Conservation (phyloP, 495 filamentous ascomycete genomes). For the Penicillium pancosmium region DNA sequence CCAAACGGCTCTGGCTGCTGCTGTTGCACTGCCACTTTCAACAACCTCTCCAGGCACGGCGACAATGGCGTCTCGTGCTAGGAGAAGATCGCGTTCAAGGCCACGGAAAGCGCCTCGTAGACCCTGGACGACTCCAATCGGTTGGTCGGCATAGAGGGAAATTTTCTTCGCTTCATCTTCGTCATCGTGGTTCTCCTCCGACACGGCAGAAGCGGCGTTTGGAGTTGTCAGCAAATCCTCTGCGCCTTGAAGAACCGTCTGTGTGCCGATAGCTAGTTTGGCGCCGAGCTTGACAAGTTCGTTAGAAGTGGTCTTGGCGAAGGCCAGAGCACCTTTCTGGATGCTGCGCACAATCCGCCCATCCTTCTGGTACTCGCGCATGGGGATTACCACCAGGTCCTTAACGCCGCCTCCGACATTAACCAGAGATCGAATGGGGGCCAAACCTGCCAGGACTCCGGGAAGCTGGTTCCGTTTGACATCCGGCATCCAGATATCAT, state of each 20-base stretch:
- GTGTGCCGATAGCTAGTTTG: conserved; percentile 92
- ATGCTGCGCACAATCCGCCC: conserved; percentile 90
- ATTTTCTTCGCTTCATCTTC: conserved; percentile 74
- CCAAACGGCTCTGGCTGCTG: conserved; percentile 77
- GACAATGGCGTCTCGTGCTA: conserved; percentile 86
- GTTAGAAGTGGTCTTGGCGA: conserved; percentile 88
- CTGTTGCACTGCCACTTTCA: conserved; percentile 81
- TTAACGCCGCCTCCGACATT: conserved; percentile 86
- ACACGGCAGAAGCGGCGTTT: conserved; percentile 17
- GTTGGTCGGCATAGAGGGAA: conserved; percentile 90
- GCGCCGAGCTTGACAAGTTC: conserved; percentile 92
- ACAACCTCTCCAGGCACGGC: conserved; percentile 91
- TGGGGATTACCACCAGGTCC: conserved; percentile 84
- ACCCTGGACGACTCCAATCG: conserved; percentile 82
- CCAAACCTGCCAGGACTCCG: conserved; percentile 85
- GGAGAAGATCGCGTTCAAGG: conserved; percentile 81
- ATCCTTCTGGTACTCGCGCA: conserved; percentile 91
- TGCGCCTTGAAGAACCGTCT: conserved; percentile 84
- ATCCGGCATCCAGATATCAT: conserved; percentile 97
- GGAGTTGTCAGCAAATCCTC: conserved; percentile 72
- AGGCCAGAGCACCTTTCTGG: conserved; percentile 83
- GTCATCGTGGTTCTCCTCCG: conserved; percentile 62
- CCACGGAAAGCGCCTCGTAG: conserved; percentile 78
- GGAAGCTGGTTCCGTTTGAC: conserved; percentile 89
- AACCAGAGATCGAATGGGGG: conserved; percentile 82